These are phyloP conservation scores for Rosa chinensis DNA, from an alignment of 306 rosid species.

Conservation along the genomic window DNA sequence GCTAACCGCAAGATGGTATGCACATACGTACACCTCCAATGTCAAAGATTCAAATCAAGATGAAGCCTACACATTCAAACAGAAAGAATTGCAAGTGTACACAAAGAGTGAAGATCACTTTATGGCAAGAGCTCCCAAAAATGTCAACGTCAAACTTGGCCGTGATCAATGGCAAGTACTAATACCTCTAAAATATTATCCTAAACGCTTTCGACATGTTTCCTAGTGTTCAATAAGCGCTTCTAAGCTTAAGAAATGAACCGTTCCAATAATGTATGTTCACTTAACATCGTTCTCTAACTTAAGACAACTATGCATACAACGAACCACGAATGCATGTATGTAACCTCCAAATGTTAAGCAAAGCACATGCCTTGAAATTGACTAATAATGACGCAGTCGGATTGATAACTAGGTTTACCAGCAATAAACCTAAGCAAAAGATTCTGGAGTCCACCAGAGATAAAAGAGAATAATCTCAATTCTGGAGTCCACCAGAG, in stretches of 20 bases:
- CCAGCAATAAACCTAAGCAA: no score
- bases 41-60: neutral
- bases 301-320: neutral
- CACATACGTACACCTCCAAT: neutral
- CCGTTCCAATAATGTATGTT: neutral
- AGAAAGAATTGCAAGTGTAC: neutral
- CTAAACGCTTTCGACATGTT: neutral
- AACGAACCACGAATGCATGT: neutral
- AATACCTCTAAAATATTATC: neutral
- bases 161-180: neutral
- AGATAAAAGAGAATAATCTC: no score
- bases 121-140: slow-evolving; percentile 1
- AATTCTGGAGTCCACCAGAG: no score
- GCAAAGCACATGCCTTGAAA: slow-evolving; percentile 16
- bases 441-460: no score
- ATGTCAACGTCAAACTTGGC: neutral
- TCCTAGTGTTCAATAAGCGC: neutral
- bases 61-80: neutral
- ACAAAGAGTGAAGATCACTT: neutral
- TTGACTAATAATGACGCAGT: no score
- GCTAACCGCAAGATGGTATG: neutral
- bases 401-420: no score
- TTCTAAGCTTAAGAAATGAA: neutral
- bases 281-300: neutral
- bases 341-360: neutral